Conservation (phyloP, 1,139 yeast genomes). For the Pneumocystis oryctolagi region DNA sequence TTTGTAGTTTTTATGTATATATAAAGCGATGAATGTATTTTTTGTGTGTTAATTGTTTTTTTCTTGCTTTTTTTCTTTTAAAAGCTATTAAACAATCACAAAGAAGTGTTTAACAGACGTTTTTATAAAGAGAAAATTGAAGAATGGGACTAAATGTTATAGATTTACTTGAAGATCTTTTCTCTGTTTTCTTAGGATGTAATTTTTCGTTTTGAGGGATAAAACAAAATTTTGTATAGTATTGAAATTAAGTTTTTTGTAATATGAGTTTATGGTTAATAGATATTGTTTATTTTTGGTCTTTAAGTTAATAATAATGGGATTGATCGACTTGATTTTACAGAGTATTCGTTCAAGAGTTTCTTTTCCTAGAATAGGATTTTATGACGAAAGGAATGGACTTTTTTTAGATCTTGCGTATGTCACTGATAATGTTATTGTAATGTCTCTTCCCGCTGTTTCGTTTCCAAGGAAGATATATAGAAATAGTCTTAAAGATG, state of each 20-base stretch:
- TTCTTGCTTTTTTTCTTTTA: background rate
- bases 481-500: conserved; percentile 40
- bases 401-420: conserved; percentile 45
- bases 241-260: background rate
- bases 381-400: conserved; percentile 4
- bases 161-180: background rate
- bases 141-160: background rate
- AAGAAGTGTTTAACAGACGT: background rate
- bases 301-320: background rate
- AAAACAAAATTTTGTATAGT: background rate
- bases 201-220: background rate
- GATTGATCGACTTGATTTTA: background rate
- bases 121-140: background rate
- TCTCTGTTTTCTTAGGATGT: background rate
- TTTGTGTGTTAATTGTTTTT: background rate
- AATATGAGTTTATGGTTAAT: background rate
- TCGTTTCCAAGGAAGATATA: conserved; percentile 33
- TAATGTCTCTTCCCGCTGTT: conserved; percentile 58
- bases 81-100: background rate
- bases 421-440: conserved; percentile 45
- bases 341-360: background rate
- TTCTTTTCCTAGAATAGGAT: conserved; percentile 1
- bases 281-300: background rate
- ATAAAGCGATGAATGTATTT: background rate
- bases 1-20: background rate